Base-by-base conservation (phyloP, 2,329 filamentous ascomycete genomes). In the Ceratocystis diversiconidia region DNA sequence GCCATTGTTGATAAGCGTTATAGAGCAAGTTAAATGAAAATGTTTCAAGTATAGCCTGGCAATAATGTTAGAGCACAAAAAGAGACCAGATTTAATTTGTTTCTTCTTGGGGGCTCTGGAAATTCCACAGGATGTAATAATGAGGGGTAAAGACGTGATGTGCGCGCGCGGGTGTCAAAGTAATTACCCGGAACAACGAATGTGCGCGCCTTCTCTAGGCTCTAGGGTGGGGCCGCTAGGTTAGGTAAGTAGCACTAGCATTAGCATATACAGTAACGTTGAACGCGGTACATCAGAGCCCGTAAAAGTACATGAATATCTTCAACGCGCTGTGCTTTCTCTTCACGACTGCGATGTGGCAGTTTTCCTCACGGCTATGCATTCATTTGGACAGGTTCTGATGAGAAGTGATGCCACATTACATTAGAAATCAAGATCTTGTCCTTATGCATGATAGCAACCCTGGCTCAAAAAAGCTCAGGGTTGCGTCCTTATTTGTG, bases 1-100 rank as follows among this genome's bases (percentile, higher is more conserved):
- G 84, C 88, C 87, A 90, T 90, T 86, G 59, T 69, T 28, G 28
- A 48, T 22, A 41, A 41, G 36, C 36, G 43, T 28, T 28, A 30
- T 41, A 30, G 61, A 30, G 46, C 15, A 12, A 43, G 25, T n/a
- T 62, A 17, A 30, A 28, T 19, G 22, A 19, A 48, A 5, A 15
- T 30, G 43, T 62, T 10, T 46, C 12, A 62, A 43, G 61, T n/a
- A 62, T 44, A 50, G n/a, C 15, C 15, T 48, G 17, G 22, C 36
- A 19, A 41, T 41, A 15, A 41, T 41, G 12, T 41, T n/a, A 0
- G 32, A 48, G 36, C 19, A 15, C 7, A 22, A 17, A 50, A 62
- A 50, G 7, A 62, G 28, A 17, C 2, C 15, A 44, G 17, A 15
- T 25, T 62, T n/a, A 7, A 19, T 62, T 62, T 17, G 25, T 17